Evolutionary conservation across 169 alveolate species (phyloP).

Genomic region (Plasmodium relictum): DNA sequence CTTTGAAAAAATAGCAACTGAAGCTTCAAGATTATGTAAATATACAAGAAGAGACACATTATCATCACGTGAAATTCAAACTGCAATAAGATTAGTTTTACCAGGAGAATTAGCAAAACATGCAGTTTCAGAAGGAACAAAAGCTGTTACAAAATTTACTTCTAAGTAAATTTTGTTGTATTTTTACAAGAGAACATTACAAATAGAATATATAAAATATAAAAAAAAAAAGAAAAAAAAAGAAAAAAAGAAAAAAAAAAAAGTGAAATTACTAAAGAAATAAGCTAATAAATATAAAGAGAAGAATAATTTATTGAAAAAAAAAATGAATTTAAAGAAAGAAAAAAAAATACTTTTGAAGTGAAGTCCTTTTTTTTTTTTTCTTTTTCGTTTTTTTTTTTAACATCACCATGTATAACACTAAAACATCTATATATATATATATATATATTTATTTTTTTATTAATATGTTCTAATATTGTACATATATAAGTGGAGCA

Average conservation of each 20-base stretch:
- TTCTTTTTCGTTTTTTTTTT: neutral
- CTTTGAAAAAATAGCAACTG: slow-evolving; percentile 96
- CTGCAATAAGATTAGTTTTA: slow-evolving; percentile 98
- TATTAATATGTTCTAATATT: neutral
- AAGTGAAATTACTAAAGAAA: slow-evolving; percentile 27
- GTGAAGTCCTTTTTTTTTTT: slow-evolving; percentile 9
- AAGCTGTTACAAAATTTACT: slow-evolving; percentile 99
- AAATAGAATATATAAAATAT: slow-evolving; percentile 1
- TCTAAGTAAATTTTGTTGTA: slow-evolving; percentile 85
- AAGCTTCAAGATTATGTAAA: slow-evolving; percentile 96
- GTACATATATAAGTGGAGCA: slow-evolving; percentile 10
- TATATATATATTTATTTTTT: neutral
- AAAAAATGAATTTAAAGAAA: neutral
- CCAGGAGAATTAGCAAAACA: slow-evolving; percentile 99
- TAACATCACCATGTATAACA: neutral
- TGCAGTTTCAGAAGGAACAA: slow-evolving; percentile 99
- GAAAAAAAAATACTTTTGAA: neutral
- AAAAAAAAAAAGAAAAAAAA: slow-evolving; percentile 15
- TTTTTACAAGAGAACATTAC: neutral
- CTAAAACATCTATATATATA: neutral
- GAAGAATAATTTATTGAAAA: neutral
- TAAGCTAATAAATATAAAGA: slow-evolving; percentile 7
- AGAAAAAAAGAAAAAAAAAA: slow-evolving; percentile 2
- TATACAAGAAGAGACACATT: slow-evolving; percentile 96
- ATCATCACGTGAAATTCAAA: slow-evolving; percentile 98